These are phyloP conservation scores for Orbilia javanica DNA, from an alignment of 2,329 filamentous ascomycete species.

Conservation along the genomic window DNA sequence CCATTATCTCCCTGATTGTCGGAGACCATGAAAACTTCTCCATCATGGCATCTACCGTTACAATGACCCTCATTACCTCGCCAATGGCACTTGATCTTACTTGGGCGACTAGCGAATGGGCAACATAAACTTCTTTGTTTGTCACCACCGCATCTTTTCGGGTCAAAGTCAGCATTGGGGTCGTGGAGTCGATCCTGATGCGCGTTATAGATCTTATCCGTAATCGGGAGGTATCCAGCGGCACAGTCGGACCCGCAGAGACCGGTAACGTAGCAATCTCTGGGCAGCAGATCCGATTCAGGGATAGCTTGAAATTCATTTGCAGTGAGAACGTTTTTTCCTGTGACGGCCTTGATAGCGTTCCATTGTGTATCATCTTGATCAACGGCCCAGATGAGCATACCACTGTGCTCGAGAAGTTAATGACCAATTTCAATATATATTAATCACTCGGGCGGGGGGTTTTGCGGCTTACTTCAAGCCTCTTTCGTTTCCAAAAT, in stretches of 20 bases:
- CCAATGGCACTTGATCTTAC: slow-evolving; percentile 63
- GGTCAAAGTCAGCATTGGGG: slow-evolving; percentile 33
- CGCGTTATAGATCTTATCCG: slow-evolving; percentile 57
- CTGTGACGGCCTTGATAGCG: slow-evolving; percentile 56
- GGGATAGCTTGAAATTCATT: slow-evolving; percentile 42
- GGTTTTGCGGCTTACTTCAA: slow-evolving; percentile 59
- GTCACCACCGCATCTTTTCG: slow-evolving; percentile 62
- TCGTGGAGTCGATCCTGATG: slow-evolving; percentile 42
- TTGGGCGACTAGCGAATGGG: slow-evolving; percentile 63
- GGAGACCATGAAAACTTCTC: slow-evolving; percentile 63
- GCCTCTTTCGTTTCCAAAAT: slow-evolving; percentile 42
- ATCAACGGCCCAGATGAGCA: slow-evolving; percentile 65
- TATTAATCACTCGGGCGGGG: slow-evolving; percentile 2
- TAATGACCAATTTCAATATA: slow-evolving; percentile 13
- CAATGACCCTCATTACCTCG: slow-evolving; percentile 62
- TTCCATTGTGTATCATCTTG: slow-evolving; percentile 61
- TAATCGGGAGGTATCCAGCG: slow-evolving; percentile 62
- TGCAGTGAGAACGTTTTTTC: slow-evolving; percentile 33
- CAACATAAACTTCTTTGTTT: slow-evolving; percentile 63
- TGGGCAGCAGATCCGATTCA: slow-evolving; percentile 45
- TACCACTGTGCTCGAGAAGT: slow-evolving; percentile 29
- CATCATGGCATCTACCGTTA: slow-evolving; percentile 64
- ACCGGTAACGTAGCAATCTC: slow-evolving; percentile 63
- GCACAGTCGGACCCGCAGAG: slow-evolving; percentile 63
- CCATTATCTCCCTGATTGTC: slow-evolving; percentile 63